Conservation (phyloP, 108 stramenopile species). For the Poteriospumella lacustris region DNA sequence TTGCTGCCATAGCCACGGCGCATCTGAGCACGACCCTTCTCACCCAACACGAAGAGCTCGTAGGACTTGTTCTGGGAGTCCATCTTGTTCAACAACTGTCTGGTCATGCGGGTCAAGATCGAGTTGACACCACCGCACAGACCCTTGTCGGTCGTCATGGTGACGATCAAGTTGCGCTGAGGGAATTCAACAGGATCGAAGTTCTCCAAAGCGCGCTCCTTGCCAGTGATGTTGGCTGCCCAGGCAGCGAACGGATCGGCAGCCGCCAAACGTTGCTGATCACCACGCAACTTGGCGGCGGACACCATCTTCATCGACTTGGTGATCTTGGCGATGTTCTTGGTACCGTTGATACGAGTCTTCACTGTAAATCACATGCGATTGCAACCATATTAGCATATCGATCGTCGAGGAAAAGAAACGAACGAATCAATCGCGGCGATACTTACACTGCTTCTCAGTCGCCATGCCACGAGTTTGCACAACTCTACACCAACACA, state of each 20-base stretch:
- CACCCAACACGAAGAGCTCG: constrained; percentile 85
- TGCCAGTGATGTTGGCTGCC: constrained; percentile 20
- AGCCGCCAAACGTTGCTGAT: constrained; percentile 63
- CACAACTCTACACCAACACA: no score
- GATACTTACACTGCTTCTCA: constrained; percentile 5
- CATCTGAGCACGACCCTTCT: constrained; percentile 93
- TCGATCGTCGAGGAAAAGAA: background rate
- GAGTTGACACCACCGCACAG: constrained; percentile 98
- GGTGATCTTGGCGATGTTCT: constrained; percentile 98
- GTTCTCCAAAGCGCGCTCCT: constrained; percentile 29
- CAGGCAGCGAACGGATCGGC: constrained; percentile 50
- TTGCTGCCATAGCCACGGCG: constrained; percentile 61
- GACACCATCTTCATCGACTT: constrained; percentile 99
- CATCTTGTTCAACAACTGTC: constrained; percentile 57
- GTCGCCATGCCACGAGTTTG: constrained; percentile 2
- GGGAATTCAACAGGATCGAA: constrained; percentile 46
- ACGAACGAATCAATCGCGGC: background rate
- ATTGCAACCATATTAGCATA: background rate
- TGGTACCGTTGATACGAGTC: constrained; percentile 92
- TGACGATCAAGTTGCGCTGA: constrained; percentile 77
- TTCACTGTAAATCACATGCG: constrained; percentile 56
- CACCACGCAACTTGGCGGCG: constrained; percentile 98
- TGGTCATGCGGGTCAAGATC: constrained; percentile 75
- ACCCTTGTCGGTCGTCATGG: constrained; percentile 91
- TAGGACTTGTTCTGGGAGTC: constrained; percentile 68